Conservation (phyloP, 140 eudicot species). For the Anethum foeniculum region DNA sequence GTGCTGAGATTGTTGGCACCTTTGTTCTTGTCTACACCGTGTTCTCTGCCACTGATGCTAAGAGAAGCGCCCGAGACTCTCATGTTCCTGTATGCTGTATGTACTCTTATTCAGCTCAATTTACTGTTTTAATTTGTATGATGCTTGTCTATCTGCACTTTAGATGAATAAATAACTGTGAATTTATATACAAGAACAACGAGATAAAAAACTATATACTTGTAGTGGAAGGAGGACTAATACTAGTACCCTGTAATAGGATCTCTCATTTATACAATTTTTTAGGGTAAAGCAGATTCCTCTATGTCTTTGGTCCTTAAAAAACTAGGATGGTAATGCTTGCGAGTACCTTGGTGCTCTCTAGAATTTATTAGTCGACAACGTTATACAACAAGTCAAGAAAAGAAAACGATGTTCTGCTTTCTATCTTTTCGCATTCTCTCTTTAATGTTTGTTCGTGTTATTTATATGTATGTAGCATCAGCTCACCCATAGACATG, state of each 20-base stretch:
- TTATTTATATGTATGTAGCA: background rate
- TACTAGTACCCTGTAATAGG: background rate
- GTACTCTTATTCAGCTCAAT: constrained; percentile 16
- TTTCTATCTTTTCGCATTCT: background rate
- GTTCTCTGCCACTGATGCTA: constrained; percentile 95
- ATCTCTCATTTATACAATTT: background rate
- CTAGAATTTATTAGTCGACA: background rate
- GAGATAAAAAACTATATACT: too few relatives aligned
- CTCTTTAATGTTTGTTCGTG: background rate
- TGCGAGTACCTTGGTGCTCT: background rate
- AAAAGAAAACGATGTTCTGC: background rate
- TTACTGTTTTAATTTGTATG: background rate
- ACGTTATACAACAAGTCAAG: background rate
- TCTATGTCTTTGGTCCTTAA: background rate
- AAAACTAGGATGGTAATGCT: background rate
- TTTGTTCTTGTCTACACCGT: constrained; percentile 83
- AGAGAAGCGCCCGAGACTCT: constrained; percentile 91
- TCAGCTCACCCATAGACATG: background rate
- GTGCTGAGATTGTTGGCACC: constrained; percentile 77
- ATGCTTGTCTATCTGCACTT: background rate
- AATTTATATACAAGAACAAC: background rate
- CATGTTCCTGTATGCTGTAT: constrained; percentile 95
- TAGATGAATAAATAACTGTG: background rate
- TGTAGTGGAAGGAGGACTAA: too few relatives aligned
- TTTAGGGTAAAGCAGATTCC: background rate